Conservation (phyloP, 306 rosid genomes). For the Vigna angularis region DNA sequence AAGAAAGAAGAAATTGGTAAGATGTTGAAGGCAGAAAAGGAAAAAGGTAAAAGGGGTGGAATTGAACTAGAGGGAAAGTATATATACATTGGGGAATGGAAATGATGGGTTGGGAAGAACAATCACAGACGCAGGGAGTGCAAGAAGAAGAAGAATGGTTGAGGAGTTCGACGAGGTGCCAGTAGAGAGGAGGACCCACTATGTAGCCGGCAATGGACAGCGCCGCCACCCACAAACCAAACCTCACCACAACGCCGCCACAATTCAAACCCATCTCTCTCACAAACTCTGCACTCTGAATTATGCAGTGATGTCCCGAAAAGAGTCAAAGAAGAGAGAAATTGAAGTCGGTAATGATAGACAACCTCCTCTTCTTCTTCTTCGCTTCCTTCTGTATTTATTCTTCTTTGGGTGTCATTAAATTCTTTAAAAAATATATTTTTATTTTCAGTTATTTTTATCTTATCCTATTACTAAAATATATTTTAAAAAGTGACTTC, state of each 20-base stretch:
- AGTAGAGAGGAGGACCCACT: slow-evolving; percentile 81
- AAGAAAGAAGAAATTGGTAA: neutral
- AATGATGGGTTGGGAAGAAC: slow-evolving; percentile 79
- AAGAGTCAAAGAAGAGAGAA: neutral
- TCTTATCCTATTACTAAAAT: too few relatives aligned
- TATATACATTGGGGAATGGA: slow-evolving; percentile 68
- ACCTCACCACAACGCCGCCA: slow-evolving; percentile 48
- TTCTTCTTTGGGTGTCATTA: neutral
- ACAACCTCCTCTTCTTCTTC: neutral
- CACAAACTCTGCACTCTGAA: neutral
- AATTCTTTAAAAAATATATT: neutral
- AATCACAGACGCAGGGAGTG: slow-evolving; percentile 78
- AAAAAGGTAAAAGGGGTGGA: neutral
- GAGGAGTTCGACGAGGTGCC: slow-evolving; percentile 77
- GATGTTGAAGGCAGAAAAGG: neutral
- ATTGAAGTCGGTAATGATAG: neutral
- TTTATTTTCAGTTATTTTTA: too few relatives aligned
- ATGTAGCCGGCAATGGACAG: slow-evolving; percentile 76
- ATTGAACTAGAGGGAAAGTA: neutral
- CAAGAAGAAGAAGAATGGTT: slow-evolving; percentile 65
- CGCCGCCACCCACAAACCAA: slow-evolving; percentile 62
- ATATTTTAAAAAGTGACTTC: too few relatives aligned
- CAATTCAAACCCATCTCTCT: slow-evolving; percentile 50
- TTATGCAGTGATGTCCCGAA: too few relatives aligned
- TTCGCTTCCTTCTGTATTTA: neutral